A percentile compares a stretch with the other conserved stretches of the same genome.
phyloP scores from a whole-genome alignment of 331 rosid species.

The Acacia concinna region DNA sequence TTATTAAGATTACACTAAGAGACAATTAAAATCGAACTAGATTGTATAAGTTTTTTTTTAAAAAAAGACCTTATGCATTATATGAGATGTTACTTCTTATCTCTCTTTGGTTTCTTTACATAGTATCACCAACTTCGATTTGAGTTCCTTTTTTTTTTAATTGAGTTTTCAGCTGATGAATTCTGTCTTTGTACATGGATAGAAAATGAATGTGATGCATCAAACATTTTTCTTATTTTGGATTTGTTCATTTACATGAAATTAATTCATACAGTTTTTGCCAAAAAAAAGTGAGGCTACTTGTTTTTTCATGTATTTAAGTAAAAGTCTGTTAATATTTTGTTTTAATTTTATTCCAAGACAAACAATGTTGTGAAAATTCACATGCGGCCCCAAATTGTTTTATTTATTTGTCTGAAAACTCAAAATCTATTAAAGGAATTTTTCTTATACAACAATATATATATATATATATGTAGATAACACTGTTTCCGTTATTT shows the following conservation, averaged over 20 bases:
- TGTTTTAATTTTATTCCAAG: not conserved
- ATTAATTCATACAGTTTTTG: not conserved
- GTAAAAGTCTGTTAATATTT: not conserved
- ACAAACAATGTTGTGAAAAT: not conserved
- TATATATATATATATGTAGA: not conserved
- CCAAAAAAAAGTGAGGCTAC: not conserved
- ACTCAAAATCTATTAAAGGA: too few relatives aligned
- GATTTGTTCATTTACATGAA: not conserved
- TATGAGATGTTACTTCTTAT: too few relatives aligned
- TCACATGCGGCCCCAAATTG: not conserved
- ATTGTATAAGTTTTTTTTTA: too few relatives aligned
- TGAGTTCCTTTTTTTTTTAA: not conserved
- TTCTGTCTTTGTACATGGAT: not conserved
- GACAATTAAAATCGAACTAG: not conserved
- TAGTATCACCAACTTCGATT: not conserved
- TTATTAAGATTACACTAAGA: not conserved
- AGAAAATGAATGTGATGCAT: not conserved
- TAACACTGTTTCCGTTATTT: not conserved
- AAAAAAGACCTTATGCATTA: not conserved
- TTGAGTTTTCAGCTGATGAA: not conserved
- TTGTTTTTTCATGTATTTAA: not conserved
- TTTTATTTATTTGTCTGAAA: not conserved
- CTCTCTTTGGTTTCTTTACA: not conserved
- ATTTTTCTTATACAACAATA: not conserved
- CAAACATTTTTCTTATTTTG: not conserved